Percentiles rank a stretch among this genome's conserved stretches.
phyloP scores from a whole-genome alignment of 495 filamentous ascomycete species.

The Aspergillus nidulans region DNA sequence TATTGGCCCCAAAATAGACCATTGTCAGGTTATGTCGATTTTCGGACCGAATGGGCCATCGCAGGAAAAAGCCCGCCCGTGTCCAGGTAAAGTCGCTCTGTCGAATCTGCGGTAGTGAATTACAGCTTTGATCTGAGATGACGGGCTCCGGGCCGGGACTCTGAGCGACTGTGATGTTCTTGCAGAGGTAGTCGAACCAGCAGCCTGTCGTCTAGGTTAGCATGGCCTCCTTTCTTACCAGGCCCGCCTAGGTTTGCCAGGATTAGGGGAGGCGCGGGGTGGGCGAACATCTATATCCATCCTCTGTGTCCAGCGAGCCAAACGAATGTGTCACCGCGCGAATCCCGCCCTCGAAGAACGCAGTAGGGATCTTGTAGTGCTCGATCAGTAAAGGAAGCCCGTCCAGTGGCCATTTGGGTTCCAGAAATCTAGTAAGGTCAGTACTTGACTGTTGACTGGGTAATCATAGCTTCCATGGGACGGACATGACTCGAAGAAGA shows the following conservation, averaged over 20 bases:
- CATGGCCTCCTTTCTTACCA: no score
- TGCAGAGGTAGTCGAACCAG: conserved; percentile 4
- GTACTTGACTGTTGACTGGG: no score
- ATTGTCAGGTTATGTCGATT: neutral
- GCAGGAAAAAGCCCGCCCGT: neutral
- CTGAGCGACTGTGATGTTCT: neutral
- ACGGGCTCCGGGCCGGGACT: no score
- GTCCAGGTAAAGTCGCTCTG: neutral
- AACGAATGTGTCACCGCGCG: neutral
- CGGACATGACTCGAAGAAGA: neutral
- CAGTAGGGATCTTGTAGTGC: neutral
- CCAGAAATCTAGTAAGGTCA: neutral
- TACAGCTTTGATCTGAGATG: neutral
- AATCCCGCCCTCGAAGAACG: neutral
- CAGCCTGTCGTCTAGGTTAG: neutral
- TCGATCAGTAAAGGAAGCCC: neutral
- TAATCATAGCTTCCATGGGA: neutral
- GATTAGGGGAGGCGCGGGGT: no score
- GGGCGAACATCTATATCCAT: neutral
- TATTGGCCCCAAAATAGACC: neutral
- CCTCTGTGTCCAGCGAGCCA: neutral
- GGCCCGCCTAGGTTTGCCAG: no score
- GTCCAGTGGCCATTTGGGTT: neutral
- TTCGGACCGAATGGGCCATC: neutral
- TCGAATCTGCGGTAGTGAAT: neutral